Evolutionary conservation across 352 stramenopile genomes (phyloP), one percentile per base, ranked within the genome.

Genomic region (Phytophthora cajani): DNA sequence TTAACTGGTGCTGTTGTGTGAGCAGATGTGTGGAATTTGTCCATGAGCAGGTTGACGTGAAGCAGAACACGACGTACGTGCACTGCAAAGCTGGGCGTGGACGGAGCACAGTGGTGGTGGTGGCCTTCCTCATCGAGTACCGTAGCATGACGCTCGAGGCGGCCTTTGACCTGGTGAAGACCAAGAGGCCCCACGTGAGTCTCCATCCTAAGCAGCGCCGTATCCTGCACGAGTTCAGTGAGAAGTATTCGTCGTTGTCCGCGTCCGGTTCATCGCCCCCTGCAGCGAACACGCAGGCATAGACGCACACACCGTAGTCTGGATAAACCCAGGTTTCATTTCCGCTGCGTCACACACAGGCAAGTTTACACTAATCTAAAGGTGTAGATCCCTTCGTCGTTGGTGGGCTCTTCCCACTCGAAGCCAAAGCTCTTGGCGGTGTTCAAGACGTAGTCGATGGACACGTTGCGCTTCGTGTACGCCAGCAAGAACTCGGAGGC

Each of bases 71-170:
- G 17, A 90, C 84, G 5, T 94, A 94, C 70, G 83, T 94, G 56
- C 87, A 94, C 68, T 94, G 87, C 73, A 94, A 94, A 68, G 87
- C 87, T 60, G 87, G 87, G 5, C 84, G 87, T 6, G 87, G 87
- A 3, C 81, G 87, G 62, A 93, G 87, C 68, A 90, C 85, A 3
- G 77, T 94, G 42, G 72, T 93, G 12, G 85, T 93, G 23, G 71
- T 92, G 23, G 87, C 85, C 6, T 95, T 91, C 56, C 69, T 91
- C 27, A 79, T 95, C 67, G 76, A 82, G 25, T 68, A 90, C 72
- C 84, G 81, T 54, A 65, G 54, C 7, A 82, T 92, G 78, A 78
- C 63, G 46, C 61, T 93, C 14, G 76, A 92, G 32, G 77, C 84
- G 36, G 84, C 85, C 2, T 78, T 90, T 44, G 73, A 70, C 1